A percentile compares a stretch with the other conserved stretches of the same genome.
phyloP scores from a whole-genome alignment of 352 stramenopile genomes.

The Phytophthora rubi region DNA sequence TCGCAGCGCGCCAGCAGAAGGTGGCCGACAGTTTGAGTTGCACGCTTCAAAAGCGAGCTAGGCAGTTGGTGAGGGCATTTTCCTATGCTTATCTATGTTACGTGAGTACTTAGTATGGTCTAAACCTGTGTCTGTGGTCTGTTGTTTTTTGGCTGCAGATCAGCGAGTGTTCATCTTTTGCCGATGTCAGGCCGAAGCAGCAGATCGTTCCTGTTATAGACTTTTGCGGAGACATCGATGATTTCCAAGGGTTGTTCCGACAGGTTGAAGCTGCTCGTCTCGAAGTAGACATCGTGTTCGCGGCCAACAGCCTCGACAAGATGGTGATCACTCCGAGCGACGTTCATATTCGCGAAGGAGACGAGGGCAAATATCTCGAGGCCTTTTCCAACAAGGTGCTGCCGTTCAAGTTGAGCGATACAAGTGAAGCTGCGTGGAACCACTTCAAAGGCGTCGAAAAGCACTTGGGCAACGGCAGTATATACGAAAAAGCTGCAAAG shows the following conservation, averaged over 20 bases:
- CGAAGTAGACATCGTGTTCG: conserved; percentile 31
- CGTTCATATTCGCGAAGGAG: conserved; percentile 23
- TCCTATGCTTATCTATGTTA: not conserved
- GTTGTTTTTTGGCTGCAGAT: conserved; percentile 4
- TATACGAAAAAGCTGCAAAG: conserved; percentile 32
- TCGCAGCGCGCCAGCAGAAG: conserved; percentile 49
- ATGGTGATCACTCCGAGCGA: conserved; percentile 31
- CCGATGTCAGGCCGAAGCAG: not conserved
- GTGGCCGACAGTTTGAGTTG: conserved; percentile 3
- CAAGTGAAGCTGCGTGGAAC: conserved; percentile 24
- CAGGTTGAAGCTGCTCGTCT: conserved; percentile 24
- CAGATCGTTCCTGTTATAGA: conserved; percentile 15
- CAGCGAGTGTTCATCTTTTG: conserved; percentile 11
- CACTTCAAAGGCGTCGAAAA: conserved; percentile 40
- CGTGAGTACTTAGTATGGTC: not conserved
- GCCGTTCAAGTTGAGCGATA: conserved; percentile 21
- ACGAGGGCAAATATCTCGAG: conserved; percentile 26
- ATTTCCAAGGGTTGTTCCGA: conserved; percentile 26
- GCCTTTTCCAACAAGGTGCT: conserved; percentile 34
- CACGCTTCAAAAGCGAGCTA: conserved; percentile 13
- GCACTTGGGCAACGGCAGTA: conserved; percentile 30
- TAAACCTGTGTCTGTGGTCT: not conserved
- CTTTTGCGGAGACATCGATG: conserved; percentile 14
- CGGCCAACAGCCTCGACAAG: conserved; percentile 24
- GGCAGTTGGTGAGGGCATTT: conserved; percentile 8